phyloP scores from a whole-genome alignment of 352 stramenopile species.

The Globisporangium middletonii region DNA sequence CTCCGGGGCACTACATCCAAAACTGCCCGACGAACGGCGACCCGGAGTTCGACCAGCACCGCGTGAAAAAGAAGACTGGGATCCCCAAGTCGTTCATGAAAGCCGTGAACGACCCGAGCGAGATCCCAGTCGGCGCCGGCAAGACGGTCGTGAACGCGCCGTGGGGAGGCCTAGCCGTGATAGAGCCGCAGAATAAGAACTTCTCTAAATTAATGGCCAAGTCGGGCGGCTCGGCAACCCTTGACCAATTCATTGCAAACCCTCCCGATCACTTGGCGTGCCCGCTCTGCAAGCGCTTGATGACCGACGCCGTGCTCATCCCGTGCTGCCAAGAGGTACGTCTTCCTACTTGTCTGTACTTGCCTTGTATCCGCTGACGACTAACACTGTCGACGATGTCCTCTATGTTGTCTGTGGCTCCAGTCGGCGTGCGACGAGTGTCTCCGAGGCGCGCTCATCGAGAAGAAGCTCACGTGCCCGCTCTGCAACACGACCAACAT shows the following conservation, averaged over 20 bases:
- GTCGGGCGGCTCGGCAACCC: slow-evolving; percentile 81
- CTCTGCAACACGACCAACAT: slow-evolving; percentile 77
- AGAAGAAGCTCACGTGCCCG: slow-evolving; percentile 75
- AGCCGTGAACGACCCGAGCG: slow-evolving; percentile 76
- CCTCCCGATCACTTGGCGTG: slow-evolving; percentile 86
- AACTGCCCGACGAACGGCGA: slow-evolving; percentile 87
- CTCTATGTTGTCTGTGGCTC: slow-evolving; percentile 10
- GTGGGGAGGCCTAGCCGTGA: slow-evolving; percentile 82
- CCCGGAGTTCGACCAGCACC: slow-evolving; percentile 84
- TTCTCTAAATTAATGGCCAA: slow-evolving; percentile 90
- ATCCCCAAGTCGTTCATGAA: slow-evolving; percentile 90
- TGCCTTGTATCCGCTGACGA: slow-evolving; percentile 1
- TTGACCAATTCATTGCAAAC: slow-evolving; percentile 89
- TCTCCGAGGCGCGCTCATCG: slow-evolving; percentile 69
- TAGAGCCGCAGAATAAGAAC: slow-evolving; percentile 89
- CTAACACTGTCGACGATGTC: slow-evolving; percentile 9
- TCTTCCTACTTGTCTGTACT: slow-evolving; percentile 3
- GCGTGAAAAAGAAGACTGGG: slow-evolving; percentile 84
- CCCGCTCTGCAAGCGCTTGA: slow-evolving; percentile 83
- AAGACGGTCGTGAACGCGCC: slow-evolving; percentile 87
- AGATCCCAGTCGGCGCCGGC: slow-evolving; percentile 73
- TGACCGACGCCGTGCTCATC: slow-evolving; percentile 85
- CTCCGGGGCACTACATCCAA: slow-evolving; percentile 83
- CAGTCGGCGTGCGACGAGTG: slow-evolving; percentile 83
- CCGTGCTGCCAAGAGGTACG: slow-evolving; percentile 86